These are phyloP conservation scores for Chimonanthus salicifolius DNA, from an alignment of 164 flowering plant species.

Conservation along the genomic window DNA sequence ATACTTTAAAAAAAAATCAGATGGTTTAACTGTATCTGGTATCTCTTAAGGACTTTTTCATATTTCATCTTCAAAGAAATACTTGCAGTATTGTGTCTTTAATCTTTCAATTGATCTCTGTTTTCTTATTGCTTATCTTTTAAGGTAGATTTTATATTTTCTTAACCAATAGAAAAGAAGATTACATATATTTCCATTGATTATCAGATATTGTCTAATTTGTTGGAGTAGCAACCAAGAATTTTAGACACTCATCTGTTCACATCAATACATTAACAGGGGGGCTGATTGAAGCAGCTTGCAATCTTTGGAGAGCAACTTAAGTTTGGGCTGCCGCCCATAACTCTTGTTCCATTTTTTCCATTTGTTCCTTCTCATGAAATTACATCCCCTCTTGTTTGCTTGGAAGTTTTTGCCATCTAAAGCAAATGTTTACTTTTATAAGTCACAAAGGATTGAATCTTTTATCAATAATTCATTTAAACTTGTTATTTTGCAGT, in stretches of 20 bases:
- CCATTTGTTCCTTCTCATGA: neutral
- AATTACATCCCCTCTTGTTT: neutral
- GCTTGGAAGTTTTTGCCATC: neutral
- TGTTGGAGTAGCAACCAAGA: neutral
- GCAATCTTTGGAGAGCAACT: too few species aligned
- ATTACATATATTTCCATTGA: too few species aligned
- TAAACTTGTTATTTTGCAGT: slow-evolving; percentile 32
- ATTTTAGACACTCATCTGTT: neutral
- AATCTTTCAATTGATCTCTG: neutral
- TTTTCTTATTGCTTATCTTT: neutral
- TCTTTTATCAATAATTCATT: neutral
- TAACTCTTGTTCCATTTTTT: neutral
- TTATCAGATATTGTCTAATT: too few species aligned
- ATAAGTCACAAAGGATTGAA: neutral
- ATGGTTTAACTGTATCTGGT: neutral
- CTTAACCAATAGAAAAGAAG: neutral
- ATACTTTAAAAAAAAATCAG: neutral
- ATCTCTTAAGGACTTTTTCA: neutral
- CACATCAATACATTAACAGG: neutral
- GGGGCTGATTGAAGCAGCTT: neutral
- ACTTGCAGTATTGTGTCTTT: neutral
- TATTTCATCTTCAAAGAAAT: neutral
- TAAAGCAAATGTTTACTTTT: neutral
- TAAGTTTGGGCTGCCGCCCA: neutral
- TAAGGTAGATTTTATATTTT: neutral